Base-by-base conservation (phyloP, 2,329 filamentous ascomycete genomes). In the Claviceps sorghi region DNA sequence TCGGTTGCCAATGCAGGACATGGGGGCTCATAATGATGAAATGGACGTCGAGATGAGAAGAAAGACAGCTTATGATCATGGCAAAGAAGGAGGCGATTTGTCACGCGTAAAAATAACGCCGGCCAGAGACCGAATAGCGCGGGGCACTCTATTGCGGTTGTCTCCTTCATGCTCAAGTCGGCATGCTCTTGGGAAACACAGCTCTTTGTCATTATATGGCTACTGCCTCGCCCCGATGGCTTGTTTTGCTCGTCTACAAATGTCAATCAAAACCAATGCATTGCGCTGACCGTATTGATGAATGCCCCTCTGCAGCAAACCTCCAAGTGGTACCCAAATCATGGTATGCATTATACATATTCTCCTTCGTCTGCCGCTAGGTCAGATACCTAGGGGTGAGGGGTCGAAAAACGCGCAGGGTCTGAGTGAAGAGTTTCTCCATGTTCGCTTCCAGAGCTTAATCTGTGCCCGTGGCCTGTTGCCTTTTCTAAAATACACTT, bases 1-100 rank as follows among this genome's bases (percentile, higher is more conserved):
- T 64, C 72, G 32, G 68, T 75, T 51, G 66, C 68, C 21, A 69
- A 64, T 30, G 67, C 71, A 6, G 61, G 72, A 53, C 67, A 69
- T 49, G 64, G 66, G 15, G 68, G 62, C 32, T 62, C 56, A 36
- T 64, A 50, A 61, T 22, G 51, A 61, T 22, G 47, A 48, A 36
- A 38, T 38, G 36, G 17, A 38, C 17, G 49, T 32, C 26, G 32
- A 17, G 9, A 21, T 8, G 40, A 9, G 9, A 26, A 45, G 15
- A 3, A 38, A 45, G 15, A n/a, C n/a, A 1, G 17, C 11, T 4
- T 9, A 29, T 19, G 17, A 26, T 10, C 8, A 19, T 45, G 15
- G 15, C 43, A n/a, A 32, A 19, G 26, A 6, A 34, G 26, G n/a
- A 49, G 17, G 21, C 19, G 30, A 48, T 26, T 8, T 9, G 36